Conservation (phyloP, 2,329 filamentous ascomycete species). For the Fusarium chlamydosporum region DNA sequence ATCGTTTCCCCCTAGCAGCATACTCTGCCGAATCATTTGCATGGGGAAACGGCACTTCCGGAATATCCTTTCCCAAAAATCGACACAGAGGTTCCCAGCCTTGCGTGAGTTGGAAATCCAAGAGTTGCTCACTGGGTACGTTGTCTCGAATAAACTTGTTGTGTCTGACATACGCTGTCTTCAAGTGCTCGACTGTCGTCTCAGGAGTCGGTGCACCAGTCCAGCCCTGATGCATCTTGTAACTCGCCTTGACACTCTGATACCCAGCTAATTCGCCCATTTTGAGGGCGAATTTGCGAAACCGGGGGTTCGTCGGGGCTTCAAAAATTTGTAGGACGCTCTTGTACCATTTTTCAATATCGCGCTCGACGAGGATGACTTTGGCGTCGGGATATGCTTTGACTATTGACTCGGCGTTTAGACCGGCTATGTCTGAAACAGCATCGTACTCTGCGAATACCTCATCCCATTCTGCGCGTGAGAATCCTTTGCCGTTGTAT, state of each 20-base stretch:
- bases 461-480: slow-evolving; percentile 45
- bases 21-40: slow-evolving; percentile 46
- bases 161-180: slow-evolving; percentile 48
- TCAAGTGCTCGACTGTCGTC: slow-evolving; percentile 23
- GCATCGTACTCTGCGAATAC: slow-evolving; percentile 48
- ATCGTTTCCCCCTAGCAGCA: background rate
- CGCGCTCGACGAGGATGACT: slow-evolving; percentile 50
- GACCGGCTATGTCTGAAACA: slow-evolving; percentile 47
- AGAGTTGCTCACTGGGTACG: slow-evolving; percentile 44
- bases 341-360: slow-evolving; percentile 49
- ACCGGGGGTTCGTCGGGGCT: background rate
- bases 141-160: slow-evolving; percentile 47
- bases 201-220: slow-evolving; percentile 10
- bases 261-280: slow-evolving; percentile 6
- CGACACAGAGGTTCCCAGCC: slow-evolving; percentile 55
- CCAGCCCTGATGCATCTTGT: slow-evolving; percentile 32
- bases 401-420: slow-evolving; percentile 48
- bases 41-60: slow-evolving; percentile 49
- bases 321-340: slow-evolving; percentile 40
- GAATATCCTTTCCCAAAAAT: slow-evolving; percentile 54
- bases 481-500: slow-evolving; percentile 42
- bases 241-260: background rate
- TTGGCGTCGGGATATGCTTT: slow-evolving; percentile 52
- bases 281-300: background rate
- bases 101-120: slow-evolving; percentile 51